Evolutionary conservation across 2,329 filamentous ascomycete genomes (phyloP).

Genomic region (Didymella sp.): DNA sequence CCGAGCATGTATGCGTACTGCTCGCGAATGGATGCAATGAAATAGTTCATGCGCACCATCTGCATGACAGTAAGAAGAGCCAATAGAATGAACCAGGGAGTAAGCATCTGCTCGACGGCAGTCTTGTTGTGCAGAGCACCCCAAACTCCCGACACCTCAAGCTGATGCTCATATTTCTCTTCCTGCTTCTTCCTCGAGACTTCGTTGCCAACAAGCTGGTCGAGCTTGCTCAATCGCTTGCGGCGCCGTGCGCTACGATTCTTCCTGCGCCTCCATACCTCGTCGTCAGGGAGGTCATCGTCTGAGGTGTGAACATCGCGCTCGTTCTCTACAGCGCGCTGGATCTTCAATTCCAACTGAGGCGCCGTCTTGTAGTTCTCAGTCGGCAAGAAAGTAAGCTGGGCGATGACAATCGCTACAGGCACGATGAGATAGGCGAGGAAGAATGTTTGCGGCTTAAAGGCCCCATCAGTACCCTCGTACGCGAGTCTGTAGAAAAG

Average conservation of each 20-base stretch:
- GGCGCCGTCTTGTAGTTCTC: constrained; percentile 76
- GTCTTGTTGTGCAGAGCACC: constrained; percentile 79
- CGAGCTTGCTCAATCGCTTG: constrained; percentile 70
- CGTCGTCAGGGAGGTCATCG: constrained; percentile 58
- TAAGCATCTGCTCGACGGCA: constrained; percentile 74
- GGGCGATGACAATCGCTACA: constrained; percentile 67
- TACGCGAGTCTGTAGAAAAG: constrained; percentile 76
- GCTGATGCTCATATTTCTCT: constrained; percentile 69
- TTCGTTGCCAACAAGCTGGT: constrained; percentile 72
- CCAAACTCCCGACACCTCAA: constrained; percentile 78
- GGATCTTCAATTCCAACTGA: constrained; percentile 47
- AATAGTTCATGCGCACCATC: constrained; percentile 79
- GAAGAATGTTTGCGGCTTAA: constrained; percentile 74
- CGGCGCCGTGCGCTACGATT: constrained; percentile 55
- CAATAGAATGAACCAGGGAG: constrained; percentile 84
- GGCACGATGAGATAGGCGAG: constrained; percentile 75
- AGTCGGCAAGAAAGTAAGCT: constrained; percentile 74
- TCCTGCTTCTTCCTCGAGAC: constrained; percentile 67
- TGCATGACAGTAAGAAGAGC: constrained; percentile 74
- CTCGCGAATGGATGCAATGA: constrained; percentile 82
- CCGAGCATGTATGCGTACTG: constrained; percentile 80
- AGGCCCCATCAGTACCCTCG: constrained; percentile 62
- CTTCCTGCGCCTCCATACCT: constrained; percentile 54
- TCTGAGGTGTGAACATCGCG: constrained; percentile 62
- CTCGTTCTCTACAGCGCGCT: constrained; percentile 39